These are phyloP conservation scores for Xylaria sp. DNA, from an alignment of 2,329 filamentous ascomycete genomes.

Conservation along the genomic window DNA sequence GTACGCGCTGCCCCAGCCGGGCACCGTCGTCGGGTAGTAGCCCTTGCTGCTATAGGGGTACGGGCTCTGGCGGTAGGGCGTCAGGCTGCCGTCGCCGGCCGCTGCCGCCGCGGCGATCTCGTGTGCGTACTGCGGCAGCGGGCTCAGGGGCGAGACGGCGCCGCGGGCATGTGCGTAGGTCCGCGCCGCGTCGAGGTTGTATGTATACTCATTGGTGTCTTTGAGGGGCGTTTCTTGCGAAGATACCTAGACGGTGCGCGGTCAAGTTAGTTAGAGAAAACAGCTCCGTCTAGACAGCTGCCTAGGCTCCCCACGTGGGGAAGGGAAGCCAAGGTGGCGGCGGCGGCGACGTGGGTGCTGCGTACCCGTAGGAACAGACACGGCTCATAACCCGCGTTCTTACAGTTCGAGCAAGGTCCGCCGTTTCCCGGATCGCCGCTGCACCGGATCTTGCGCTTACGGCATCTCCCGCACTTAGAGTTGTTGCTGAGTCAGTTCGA, in stretches of 20 bases:
- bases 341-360: neutral
- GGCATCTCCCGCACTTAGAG: constrained; percentile 80
- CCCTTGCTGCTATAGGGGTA: constrained; percentile 43
- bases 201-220: constrained; percentile 43
- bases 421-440: constrained; percentile 82
- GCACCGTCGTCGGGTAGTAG: constrained; percentile 43
- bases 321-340: too few relatives aligned
- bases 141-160: constrained; percentile 36
- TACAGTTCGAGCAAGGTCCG: constrained; percentile 83
- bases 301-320: neutral
- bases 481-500: constrained; percentile 28
- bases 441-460: constrained; percentile 93
- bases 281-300: neutral
- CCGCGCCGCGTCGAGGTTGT: constrained; percentile 46
- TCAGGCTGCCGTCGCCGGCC: constrained; percentile 44
- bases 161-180: constrained; percentile 39
- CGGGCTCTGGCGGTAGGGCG: constrained; percentile 43
- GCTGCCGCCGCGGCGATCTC: constrained; percentile 43
- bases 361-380: constrained; percentile 83
- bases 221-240: constrained; percentile 46
- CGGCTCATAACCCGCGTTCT: constrained; percentile 68
- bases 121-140: constrained; percentile 43
- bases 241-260: constrained; percentile 40
- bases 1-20: constrained; percentile 45
- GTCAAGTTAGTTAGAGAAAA: constrained; percentile 1